Conservation (phyloP, 192 early-diverging fungal species). For the Coemansia sp. region DNA sequence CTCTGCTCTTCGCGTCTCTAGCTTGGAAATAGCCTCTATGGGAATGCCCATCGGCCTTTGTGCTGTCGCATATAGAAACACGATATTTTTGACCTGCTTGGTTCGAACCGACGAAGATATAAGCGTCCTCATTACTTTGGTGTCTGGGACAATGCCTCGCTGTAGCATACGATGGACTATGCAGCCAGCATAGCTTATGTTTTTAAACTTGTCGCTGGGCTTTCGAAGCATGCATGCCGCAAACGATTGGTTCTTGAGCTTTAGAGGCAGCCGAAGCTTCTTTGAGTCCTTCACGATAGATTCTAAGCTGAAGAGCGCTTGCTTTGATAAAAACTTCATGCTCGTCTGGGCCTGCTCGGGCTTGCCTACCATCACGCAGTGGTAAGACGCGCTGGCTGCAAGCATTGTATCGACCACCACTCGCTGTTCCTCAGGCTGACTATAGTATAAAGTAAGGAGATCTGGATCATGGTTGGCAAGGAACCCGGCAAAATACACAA, state of each 20-base stretch:
- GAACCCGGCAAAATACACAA: slow-evolving; percentile 15
- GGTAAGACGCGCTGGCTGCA: slow-evolving; percentile 4
- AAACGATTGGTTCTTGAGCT: background rate
- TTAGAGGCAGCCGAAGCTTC: background rate
- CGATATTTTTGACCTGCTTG: background rate
- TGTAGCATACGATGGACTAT: slow-evolving; percentile 4
- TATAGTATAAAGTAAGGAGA: slow-evolving; percentile 10
- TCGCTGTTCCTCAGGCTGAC: slow-evolving; percentile 1
- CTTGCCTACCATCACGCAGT: slow-evolving; percentile 4
- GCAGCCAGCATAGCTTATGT: background rate
- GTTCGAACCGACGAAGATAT: slow-evolving; percentile 16
- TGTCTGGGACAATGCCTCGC: slow-evolving; percentile 9
- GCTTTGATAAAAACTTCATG: background rate
- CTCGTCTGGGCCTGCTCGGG: background rate
- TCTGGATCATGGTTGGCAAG: slow-evolving; percentile 14
- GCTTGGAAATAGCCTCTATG: background rate
- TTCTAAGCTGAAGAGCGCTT: background rate
- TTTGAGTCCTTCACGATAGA: background rate
- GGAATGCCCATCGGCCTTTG: background rate
- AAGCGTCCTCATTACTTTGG: slow-evolving; percentile 8
- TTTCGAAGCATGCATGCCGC: slow-evolving; percentile 33
- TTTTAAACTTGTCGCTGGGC: slow-evolving; percentile 8
- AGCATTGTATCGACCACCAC: slow-evolving; percentile 10
- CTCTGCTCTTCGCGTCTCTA: slow-evolving; percentile 4
- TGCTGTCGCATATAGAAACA: slow-evolving; percentile 16